Evolutionary conservation across 352 stramenopile genomes (phyloP), one percentile per base, ranked within the genome.

Genomic region (Globisporangium lucens): DNA sequence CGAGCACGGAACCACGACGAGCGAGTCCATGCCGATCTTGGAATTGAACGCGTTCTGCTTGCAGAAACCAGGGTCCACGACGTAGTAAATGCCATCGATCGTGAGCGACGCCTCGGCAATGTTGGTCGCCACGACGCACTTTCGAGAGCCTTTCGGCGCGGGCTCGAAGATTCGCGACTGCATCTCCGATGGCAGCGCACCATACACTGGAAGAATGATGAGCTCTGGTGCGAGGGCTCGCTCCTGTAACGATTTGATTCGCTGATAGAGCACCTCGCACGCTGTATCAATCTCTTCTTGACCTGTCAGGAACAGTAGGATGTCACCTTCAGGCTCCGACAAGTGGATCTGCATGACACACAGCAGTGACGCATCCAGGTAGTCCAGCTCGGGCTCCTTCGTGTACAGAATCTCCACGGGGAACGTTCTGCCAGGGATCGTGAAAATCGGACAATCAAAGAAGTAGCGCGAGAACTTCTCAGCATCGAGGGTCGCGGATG

Each of bases 271-370:
- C 13, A 98, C 98, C 83, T 99, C 97, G 62, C 95, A 99, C 10
- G 94, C 97, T 12, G 97, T 99, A 78, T 99, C 97, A 65, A 99
- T 99, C 75, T 99, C 97, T 83, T 99, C 97, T 80, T 99, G 97
- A 57, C 98, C 98, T 2, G 98, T 99, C 10, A 99, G 81, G 76
- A 99, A 99, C 1, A 99, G 77, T 24, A 99, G 82, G 66, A 99
- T 98, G 76, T 99, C 98, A 49, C 98, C 98, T 61, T 98, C 93
- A 1, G 96, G 96, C 77, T 99, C 97, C 3, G 90, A 97, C 15
- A 99, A 69, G 78, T 99, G 98, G 72, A 99, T 99, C 76, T 99
- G 95, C 97, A 99, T 99, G 0, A 99, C 97, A 36, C 97, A 99
- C 27, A 99, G 92, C 22, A 99, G 80, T 5, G 96, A 89, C 22